Percentiles rank a stretch among this genome's conserved stretches.
These are phyloP conservation scores for Aspergillus caelatus DNA, from an alignment of 2,329 filamentous ascomycete species.

Conservation along the genomic window DNA sequence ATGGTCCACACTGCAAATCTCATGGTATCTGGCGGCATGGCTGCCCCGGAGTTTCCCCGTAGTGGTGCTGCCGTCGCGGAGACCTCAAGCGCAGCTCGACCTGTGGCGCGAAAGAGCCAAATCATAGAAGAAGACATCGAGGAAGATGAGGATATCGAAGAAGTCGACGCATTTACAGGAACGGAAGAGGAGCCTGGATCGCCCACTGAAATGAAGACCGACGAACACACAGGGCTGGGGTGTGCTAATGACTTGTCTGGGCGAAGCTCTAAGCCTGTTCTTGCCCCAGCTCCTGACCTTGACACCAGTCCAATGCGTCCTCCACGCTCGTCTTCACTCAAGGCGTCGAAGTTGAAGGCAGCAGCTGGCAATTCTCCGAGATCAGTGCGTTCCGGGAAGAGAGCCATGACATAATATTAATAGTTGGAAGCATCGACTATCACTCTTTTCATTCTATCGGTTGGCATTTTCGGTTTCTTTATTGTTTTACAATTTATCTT, in stretches of 20 bases:
- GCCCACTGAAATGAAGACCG: constrained; percentile 23
- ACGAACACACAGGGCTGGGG: constrained; percentile 13
- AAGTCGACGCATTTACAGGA: constrained; percentile 44
- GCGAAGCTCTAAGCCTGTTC: constrained; percentile 26
- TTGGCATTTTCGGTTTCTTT: constrained; percentile 14
- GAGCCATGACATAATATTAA: neutral
- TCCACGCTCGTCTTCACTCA: constrained; percentile 44
- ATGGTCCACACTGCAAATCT: constrained; percentile 44
- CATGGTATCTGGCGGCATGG: constrained; percentile 35
- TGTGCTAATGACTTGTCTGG: constrained; percentile 19
- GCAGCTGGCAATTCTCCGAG: constrained; percentile 20
- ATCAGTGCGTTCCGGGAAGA: constrained; percentile 18
- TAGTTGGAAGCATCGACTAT: constrained; percentile 11
- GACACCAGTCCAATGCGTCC: constrained; percentile 35
- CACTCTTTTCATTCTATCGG: constrained; percentile 5
- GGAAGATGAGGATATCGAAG: constrained; percentile 44
- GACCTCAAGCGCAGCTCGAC: constrained; percentile 24
- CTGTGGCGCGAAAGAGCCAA: constrained; percentile 41
- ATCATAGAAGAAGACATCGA: constrained; percentile 49
- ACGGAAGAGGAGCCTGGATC: constrained; percentile 32
- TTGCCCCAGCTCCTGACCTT: constrained; percentile 37
- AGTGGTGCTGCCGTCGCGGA: constrained; percentile 27
- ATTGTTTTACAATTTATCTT: constrained; percentile 11
- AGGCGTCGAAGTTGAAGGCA: constrained; percentile 19
- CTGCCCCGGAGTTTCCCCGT: constrained; percentile 37